A percentile compares a stretch with the other conserved stretches of the same genome.
Evolutionary conservation across 345 rosid species (phyloP).

Genomic region (sweet orange (Citrus sinensis)): DVS_A1.0 CM039168.1:1362501-1363000

Average conservation of each 20-base stretch:
- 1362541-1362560: no score
- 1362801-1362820: background rate
- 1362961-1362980: constrained; percentile 12
- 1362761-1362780: background rate
- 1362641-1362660: no score
- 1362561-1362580: no score
- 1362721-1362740: no score
- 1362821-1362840: background rate
- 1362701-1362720: no score
- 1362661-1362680: no score
- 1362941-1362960: constrained; percentile 35
- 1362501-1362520: no score
- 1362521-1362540: no score
- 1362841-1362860: background rate
- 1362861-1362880: constrained; percentile 41
- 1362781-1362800: background rate
- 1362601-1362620: no score
- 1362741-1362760: background rate
- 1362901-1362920: constrained; percentile 9
- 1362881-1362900: constrained; percentile 23
- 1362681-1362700: no score
- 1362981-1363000: constrained; percentile 22
- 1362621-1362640: no score
- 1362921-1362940: constrained; percentile 10
- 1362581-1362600: no score